phyloP scores from a whole-genome alignment of 2,329 filamentous ascomycete genomes.

The Thielaviopsis populi region DNA sequence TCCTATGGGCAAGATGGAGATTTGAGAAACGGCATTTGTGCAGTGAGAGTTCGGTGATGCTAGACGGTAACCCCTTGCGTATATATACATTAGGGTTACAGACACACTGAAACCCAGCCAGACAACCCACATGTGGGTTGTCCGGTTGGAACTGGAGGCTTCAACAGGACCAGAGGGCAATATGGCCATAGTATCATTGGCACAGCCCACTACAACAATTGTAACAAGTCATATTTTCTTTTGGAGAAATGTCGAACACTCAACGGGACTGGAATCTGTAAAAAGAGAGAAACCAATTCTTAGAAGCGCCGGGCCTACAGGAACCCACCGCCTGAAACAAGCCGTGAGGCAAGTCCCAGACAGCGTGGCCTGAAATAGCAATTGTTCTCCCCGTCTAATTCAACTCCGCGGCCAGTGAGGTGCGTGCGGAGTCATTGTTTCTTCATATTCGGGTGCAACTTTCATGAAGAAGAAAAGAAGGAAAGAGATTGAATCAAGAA shows the following conservation, averaged over 20 bases:
- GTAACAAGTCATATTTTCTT: not conserved
- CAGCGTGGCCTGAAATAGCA: conserved; percentile 22
- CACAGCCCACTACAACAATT: no score
- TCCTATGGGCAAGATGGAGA: no score
- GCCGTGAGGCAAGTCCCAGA: conserved; percentile 9
- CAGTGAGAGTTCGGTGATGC: no score
- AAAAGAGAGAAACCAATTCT: conserved; percentile 44
- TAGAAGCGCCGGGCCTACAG: conserved; percentile 37
- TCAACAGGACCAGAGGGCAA: no score
- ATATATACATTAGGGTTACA: no score
- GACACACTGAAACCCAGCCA: no score
- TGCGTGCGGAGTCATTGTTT: conserved; percentile 35
- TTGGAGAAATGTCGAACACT: conserved; percentile 38
- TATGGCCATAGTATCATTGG: no score
- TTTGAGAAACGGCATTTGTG: no score
- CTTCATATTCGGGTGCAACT: conserved; percentile 43
- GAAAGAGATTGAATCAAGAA: conserved; percentile 22
- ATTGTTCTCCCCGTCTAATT: conserved; percentile 43
- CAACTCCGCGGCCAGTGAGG: conserved; percentile 37
- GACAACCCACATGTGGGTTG: no score
- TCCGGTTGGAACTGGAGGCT: no score
- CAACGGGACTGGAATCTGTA: conserved; percentile 43
- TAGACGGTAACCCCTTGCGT: no score
- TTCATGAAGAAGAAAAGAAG: conserved; percentile 28
- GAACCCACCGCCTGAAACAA: conserved; percentile 19